Evolutionary conservation across 2,329 filamentous ascomycete species (phyloP).

Genomic region (Trichothecium sympodiale): DNA sequence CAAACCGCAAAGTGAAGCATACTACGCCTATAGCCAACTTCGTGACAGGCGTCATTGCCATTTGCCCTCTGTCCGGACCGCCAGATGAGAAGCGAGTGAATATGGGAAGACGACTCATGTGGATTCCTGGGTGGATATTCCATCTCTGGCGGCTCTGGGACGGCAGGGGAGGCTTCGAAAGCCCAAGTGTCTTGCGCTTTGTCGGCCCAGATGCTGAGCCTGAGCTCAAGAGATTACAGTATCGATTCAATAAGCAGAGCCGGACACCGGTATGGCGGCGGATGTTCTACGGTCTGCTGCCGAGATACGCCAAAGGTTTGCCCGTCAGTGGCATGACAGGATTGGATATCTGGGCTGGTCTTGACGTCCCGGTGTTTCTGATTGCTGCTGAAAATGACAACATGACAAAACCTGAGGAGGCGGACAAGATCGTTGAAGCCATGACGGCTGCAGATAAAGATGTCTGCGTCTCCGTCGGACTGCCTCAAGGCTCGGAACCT

Average conservation of each 20-base stretch:
- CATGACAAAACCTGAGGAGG: slow-evolving; percentile 61
- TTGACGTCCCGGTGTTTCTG: slow-evolving; percentile 66
- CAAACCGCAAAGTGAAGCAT: slow-evolving; percentile 32
- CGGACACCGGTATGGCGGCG: slow-evolving; percentile 72
- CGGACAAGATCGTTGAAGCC: slow-evolving; percentile 50
- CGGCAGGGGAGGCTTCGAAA: slow-evolving; percentile 64
- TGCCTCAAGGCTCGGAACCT: slow-evolving; percentile 17
- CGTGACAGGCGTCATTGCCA: slow-evolving; percentile 65
- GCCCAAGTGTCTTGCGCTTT: slow-evolving; percentile 69
- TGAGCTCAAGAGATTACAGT: slow-evolving; percentile 56
- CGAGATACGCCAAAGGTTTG: slow-evolving; percentile 41
- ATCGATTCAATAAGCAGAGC: slow-evolving; percentile 73
- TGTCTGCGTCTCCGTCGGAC: slow-evolving; percentile 4
- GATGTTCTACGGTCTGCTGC: slow-evolving; percentile 64
- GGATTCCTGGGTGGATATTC: slow-evolving; percentile 62
- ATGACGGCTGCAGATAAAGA: slow-evolving; percentile 15
- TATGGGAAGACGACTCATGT: slow-evolving; percentile 46
- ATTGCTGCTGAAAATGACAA: slow-evolving; percentile 68
- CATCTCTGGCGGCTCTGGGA: slow-evolving; percentile 70
- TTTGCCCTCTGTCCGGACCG: slow-evolving; percentile 66
- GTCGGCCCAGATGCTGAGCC: slow-evolving; percentile 55
- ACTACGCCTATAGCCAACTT: slow-evolving; percentile 44
- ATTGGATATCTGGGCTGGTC: slow-evolving; percentile 56
- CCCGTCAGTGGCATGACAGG: slow-evolving; percentile 57
- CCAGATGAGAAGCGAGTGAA: slow-evolving; percentile 32